These are phyloP conservation scores for Pterulicium gracile DNA, from an alignment of 1,284 basidiomycete genomes.

Conservation along the genomic window DNA sequence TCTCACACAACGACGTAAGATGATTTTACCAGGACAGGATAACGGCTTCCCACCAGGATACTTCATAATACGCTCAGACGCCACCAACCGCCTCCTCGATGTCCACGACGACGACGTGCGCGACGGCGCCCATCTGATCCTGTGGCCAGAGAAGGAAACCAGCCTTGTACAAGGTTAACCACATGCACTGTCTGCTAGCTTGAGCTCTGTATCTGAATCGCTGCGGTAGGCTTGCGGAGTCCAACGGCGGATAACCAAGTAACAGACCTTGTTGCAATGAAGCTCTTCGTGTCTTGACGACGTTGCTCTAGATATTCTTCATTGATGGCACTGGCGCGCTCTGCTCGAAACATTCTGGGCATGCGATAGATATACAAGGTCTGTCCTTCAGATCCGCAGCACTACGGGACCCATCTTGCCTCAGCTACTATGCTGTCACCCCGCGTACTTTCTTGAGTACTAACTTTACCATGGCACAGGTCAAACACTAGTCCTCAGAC, in stretches of 20 bases:
- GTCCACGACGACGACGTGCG: slow-evolving; percentile 42
- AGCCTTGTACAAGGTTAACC: slow-evolving; percentile 62
- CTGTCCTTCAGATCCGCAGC: too few species aligned
- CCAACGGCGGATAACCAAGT: slow-evolving; percentile 69
- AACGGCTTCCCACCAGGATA: slow-evolving; percentile 67
- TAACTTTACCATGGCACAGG: slow-evolving; percentile 26
- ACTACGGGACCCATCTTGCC: not conserved
- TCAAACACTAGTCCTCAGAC: slow-evolving; percentile 55
- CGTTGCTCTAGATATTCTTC: slow-evolving; percentile 54
- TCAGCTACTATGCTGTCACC: slow-evolving; percentile 3
- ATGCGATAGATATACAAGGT: slow-evolving; percentile 73
- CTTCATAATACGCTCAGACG: slow-evolving; percentile 59
- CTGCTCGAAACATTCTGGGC: slow-evolving; percentile 67
- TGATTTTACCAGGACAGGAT: too few species aligned
- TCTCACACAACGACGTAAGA: too few species aligned
- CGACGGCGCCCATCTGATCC: slow-evolving; percentile 53
- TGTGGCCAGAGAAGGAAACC: slow-evolving; percentile 63
- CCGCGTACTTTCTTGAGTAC: slow-evolving; percentile 7
- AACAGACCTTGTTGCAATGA: slow-evolving; percentile 5
- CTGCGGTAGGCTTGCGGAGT: slow-evolving; percentile 42
- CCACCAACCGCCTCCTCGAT: slow-evolving; percentile 51
- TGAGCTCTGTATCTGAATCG: slow-evolving; percentile 8
- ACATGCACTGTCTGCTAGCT: slow-evolving; percentile 2
- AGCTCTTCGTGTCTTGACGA: slow-evolving; percentile 4
- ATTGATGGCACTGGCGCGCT: slow-evolving; percentile 64